Base-by-base conservation (phyloP, 345 rosid genomes). In the Citrus mangshanensis region DNA sequence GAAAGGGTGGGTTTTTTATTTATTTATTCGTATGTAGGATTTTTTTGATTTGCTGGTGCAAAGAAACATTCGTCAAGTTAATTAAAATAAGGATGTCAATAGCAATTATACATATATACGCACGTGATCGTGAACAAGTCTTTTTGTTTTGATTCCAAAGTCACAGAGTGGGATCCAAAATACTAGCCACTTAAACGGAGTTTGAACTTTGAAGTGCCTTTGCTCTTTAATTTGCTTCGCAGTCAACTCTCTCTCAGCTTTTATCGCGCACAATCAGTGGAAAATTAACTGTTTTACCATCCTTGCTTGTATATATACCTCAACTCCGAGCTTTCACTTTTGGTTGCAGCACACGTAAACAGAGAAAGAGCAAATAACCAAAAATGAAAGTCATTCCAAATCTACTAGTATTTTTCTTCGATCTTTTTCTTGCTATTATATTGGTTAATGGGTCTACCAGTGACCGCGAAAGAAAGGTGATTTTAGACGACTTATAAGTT, bases 381-480 rank as follows among this genome's bases (percentile, higher is more conserved):
- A 70, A 9, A 4, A 49, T 68, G 68, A 63, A 59, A 38, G 68
- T 75, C 61, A 46, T 56, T 12, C 70, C 58, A 18, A 65, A 25
- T 30, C 30, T 55, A 22, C 37, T 24, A 22, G 58, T 55, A 24
- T 64, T 63, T 32, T 21, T 82, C 19, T 72, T 73, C 74, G 25
- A 35, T 73, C 70, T 83, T 3, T 61, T 55, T 61, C 72, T 85
- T 18, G 12, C 25, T 28, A 71, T 79, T 64, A 42, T 69, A 1
- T 38, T 80, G 7, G 65, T 81, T 54, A 78, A 70, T 32, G 82
- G 76, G 14, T 56, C 72, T 10, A 40, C 19, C 40, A 25, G 58
- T 40, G 46, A 65, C 38, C 24, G 76, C 28, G 38, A 85, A 76
- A 85, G 88, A 81, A 83, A 85, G 86, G 88, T 83, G 76, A 25